Base-by-base conservation (phyloP, 495 filamentous ascomycete species). In the Xylaria castorea region DNA sequence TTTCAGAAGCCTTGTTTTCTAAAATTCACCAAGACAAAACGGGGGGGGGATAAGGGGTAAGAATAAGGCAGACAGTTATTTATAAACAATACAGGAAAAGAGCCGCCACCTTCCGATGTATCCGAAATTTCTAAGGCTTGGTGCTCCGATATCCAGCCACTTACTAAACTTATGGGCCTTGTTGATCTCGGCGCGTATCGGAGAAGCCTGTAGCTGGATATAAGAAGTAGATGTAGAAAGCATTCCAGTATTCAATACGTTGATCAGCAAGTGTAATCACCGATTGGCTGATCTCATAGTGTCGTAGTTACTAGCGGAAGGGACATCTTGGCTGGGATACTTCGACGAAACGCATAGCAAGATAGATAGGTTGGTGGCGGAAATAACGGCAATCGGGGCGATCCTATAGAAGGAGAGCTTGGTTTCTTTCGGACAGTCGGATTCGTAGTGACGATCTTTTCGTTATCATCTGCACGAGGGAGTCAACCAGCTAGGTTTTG, bases 101-200 rank as follows among this genome's bases (percentile, higher is more conserved):
- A 77, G 75, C 36, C 78, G 68, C 71, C 73, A 76, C 51, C 71
- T 71, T 7, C 70, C 68, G 9, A 83, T 79, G 18, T 71, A 69
- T 14, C 69, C 34, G 0, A 84, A 62, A 67, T 86, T 85, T 30
- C 78, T 72, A 14, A 83, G 38, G 53, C 81, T 84, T 2, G 78
- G 80, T 18, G 81, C 77, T 0, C 84, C 82, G 68, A 84, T 83
- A 76, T 85, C 80, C 18, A 86, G 66, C 81, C 82, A 85, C 30
- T 48, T 71, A 8, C 63, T 60, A 8, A 73, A 53, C 18, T 65
- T 16, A 66, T 86, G 83, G 5, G 80, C 83, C 14, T 70, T 69
- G 48, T 84, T 80, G 44, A 86, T 71, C 55, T 85, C 80, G 3
- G 73, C 75, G 1, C 83, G 72, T 25, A 81, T 83, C 3, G 83